These are phyloP conservation scores for Penicillium pulvis DNA, from an alignment of 495 filamentous ascomycete genomes.

Conservation along the genomic window DNA sequence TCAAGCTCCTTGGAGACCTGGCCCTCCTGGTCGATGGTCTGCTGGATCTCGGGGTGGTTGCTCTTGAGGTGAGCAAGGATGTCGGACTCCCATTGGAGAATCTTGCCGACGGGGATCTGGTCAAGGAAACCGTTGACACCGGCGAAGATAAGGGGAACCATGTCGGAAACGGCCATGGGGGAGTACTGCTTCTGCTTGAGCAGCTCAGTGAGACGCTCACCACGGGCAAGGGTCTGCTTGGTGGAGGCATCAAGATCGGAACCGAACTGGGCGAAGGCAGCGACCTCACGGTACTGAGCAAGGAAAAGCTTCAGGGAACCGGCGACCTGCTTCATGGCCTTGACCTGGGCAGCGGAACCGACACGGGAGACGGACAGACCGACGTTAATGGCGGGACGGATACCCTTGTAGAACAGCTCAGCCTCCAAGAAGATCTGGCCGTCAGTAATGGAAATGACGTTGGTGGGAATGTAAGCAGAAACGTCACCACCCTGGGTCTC, in stretches of 20 bases:
- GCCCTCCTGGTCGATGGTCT: conserved; percentile 94
- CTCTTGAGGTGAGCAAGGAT: conserved; percentile 89
- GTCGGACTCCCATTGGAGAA: conserved; percentile 90
- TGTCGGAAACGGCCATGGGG: conserved; percentile 98
- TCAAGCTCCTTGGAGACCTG: conserved; percentile 94
- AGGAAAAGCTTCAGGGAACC: conserved; percentile 99
- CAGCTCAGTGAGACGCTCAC: conserved; percentile 98
- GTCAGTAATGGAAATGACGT: conserved; percentile 99
- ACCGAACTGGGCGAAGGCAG: conserved; percentile 99
- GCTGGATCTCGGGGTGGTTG: conserved; percentile 80
- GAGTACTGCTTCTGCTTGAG: conserved; percentile 99
- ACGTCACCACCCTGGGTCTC: conserved; percentile 99
- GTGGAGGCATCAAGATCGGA: conserved; percentile 98
- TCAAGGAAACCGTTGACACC: conserved; percentile 98
- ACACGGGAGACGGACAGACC: conserved; percentile 99
- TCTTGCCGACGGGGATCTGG: conserved; percentile 79
- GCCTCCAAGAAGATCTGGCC: conserved; percentile 99
- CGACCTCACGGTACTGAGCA: conserved; percentile 99
- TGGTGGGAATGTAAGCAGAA: conserved; percentile 99
- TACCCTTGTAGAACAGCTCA: conserved; percentile 99
- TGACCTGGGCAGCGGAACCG: conserved; percentile 98
- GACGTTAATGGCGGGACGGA: conserved; percentile 99
- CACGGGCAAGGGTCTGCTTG: conserved; percentile 98
- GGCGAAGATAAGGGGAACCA: conserved; percentile 99
- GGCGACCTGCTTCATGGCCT: conserved; percentile 99